phyloP scores from a whole-genome alignment of 129 eudicot species.

The Chrysanthemum makinoi region DNA sequence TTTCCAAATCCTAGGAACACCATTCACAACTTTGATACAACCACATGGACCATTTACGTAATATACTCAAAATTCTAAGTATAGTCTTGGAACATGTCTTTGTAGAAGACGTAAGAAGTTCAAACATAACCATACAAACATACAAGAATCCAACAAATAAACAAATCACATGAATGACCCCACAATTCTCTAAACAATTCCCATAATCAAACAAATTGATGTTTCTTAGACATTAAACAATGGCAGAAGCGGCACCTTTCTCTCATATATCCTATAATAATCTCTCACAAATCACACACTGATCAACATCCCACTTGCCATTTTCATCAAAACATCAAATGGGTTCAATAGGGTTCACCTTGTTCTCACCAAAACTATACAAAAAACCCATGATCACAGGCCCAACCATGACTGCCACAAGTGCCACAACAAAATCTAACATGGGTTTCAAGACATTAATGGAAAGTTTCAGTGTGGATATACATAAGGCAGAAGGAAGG shows the following conservation, averaged over 20 bases:
- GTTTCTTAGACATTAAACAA: conserved; percentile 26
- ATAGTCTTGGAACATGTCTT: neutral
- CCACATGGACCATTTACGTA: too few relatives aligned
- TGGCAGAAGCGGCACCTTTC: conserved; percentile 29
- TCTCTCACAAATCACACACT: conserved; percentile 16
- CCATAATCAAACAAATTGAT: conserved; percentile 9
- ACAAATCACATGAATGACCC: neutral
- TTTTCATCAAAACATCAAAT: conserved; percentile 12
- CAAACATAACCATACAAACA: neutral
- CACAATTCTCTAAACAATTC: conserved; percentile 8
- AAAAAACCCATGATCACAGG: conserved; percentile 2
- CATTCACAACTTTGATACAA: too few relatives aligned
- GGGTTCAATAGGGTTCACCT: conserved; percentile 41
- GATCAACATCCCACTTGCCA: conserved; percentile 8
- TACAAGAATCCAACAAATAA: too few relatives aligned
- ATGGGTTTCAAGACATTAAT: conserved; percentile 59
- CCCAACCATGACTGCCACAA: conserved; percentile 14
- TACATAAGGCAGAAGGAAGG: conserved; percentile 79
- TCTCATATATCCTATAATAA: conserved; percentile 28
- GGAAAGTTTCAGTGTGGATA: conserved; percentile 57
- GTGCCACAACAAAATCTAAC: conserved; percentile 17
- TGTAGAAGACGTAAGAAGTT: neutral
- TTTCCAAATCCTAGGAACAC: too few relatives aligned
- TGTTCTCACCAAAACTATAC: conserved; percentile 23
- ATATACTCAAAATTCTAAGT: too few relatives aligned